phyloP scores from a whole-genome alignment of 768 basidiomycete genomes.

The Vararia minispora region DNA sequence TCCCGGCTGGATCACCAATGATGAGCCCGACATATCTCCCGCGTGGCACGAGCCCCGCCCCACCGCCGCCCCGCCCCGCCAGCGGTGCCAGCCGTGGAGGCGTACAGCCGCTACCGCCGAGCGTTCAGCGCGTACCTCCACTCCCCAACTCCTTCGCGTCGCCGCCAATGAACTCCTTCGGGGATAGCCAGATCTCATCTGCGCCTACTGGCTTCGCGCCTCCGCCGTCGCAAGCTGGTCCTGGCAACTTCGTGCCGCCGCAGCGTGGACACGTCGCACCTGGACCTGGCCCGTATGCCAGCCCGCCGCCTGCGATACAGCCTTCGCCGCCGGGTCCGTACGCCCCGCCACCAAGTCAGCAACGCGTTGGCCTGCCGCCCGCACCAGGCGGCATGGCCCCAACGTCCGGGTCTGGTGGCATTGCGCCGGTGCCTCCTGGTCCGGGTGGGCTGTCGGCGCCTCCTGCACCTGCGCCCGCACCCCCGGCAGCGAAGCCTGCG shows the following conservation, averaged over 20 bases:
- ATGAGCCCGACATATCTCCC: constrained; percentile 11
- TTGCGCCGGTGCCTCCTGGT: constrained; percentile 8
- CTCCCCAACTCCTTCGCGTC: not conserved
- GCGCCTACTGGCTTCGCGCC: constrained; percentile 29
- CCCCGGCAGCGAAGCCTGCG: constrained; percentile 4
- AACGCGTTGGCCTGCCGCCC: constrained; percentile 21
- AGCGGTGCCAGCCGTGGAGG: constrained; percentile 51
- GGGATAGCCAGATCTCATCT: constrained; percentile 51
- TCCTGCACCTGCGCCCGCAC: constrained; percentile 5
- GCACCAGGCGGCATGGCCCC: constrained; percentile 14
- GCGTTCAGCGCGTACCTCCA: constrained; percentile 3
- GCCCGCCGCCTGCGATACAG: constrained; percentile 18
- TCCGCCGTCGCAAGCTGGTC: constrained; percentile 22
- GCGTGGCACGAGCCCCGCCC: constrained; percentile 28
- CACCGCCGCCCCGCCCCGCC: constrained; percentile 46
- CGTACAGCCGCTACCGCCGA: constrained; percentile 24
- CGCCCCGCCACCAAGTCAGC: constrained; percentile 10
- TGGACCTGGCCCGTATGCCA: constrained; percentile 16
- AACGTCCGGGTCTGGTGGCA: not conserved
- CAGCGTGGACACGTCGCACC: constrained; percentile 18
- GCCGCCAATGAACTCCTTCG: too few relatives aligned
- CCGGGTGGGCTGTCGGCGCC: constrained; percentile 3
- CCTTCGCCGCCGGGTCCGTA: constrained; percentile 25
- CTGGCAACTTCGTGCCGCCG: constrained; percentile 15
- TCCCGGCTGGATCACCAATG: constrained; percentile 52